phyloP scores from a whole-genome alignment of 192 early-diverging fungal genomes.

The Oehlia diaphana region DNA sequence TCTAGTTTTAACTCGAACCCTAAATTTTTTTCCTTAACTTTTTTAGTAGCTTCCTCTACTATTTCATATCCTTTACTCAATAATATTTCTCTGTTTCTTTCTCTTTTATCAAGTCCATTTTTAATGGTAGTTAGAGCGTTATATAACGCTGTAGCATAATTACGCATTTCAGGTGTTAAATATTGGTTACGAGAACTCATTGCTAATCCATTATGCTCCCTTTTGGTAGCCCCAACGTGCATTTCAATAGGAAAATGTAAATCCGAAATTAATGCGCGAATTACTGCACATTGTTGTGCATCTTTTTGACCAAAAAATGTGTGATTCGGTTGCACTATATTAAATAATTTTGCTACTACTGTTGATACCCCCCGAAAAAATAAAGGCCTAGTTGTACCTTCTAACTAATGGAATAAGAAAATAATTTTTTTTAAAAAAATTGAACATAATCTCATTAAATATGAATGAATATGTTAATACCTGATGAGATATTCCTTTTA shows the following conservation, averaged over 20 bases:
- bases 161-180: slow-evolving; percentile 68
- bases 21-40: slow-evolving; percentile 41
- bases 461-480: background rate
- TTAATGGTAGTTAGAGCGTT: slow-evolving; percentile 59
- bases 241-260: slow-evolving; percentile 77
- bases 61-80: slow-evolving; percentile 50
- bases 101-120: slow-evolving; percentile 46
- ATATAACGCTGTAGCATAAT: slow-evolving; percentile 71
- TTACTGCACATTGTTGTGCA: slow-evolving; percentile 87
- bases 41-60: slow-evolving; percentile 45
- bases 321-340: slow-evolving; percentile 77
- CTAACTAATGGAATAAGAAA: slow-evolving; percentile 51
- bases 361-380: slow-evolving; percentile 98
- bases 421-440: background rate
- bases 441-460: background rate
- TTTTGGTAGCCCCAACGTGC: slow-evolving; percentile 68
- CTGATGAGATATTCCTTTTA: slow-evolving; percentile 84
- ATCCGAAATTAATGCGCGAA: slow-evolving; percentile 81
- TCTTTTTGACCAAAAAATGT: slow-evolving; percentile 98
- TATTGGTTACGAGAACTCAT: slow-evolving; percentile 91
- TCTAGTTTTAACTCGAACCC: slow-evolving; percentile 67
- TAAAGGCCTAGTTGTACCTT: slow-evolving; percentile 87
- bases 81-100: slow-evolving; percentile 42
- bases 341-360: slow-evolving; percentile 91
- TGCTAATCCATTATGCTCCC: slow-evolving; percentile 85